Conservation (phyloP, 164 flowering plant genomes). For the Magnolia changhungtana region DNA sequence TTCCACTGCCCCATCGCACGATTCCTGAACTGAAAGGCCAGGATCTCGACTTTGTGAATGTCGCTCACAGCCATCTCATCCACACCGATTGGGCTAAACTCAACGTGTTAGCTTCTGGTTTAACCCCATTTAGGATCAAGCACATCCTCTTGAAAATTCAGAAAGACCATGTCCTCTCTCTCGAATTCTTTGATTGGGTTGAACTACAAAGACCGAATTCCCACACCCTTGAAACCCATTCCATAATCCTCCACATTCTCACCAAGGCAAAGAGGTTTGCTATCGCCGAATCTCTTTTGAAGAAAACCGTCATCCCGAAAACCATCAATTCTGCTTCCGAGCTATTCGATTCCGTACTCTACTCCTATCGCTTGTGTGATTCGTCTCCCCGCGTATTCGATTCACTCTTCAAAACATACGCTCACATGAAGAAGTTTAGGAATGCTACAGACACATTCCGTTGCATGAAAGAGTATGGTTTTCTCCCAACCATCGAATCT, state of each 20-base stretch:
- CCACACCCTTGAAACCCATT: slow-evolving; percentile 51
- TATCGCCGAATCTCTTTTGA: slow-evolving; percentile 60
- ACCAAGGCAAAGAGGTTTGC: slow-evolving; percentile 64
- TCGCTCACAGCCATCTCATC: slow-evolving; percentile 73
- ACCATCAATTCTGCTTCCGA: slow-evolving; percentile 37
- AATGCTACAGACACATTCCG: slow-evolving; percentile 59
- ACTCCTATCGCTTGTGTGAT: slow-evolving; percentile 65
- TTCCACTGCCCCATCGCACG: slow-evolving; percentile 70
- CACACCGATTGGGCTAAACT: slow-evolving; percentile 79
- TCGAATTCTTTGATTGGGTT: slow-evolving; percentile 76
- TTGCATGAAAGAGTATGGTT: slow-evolving; percentile 78
- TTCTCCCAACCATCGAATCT: slow-evolving; percentile 71
- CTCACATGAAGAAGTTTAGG: slow-evolving; percentile 74
- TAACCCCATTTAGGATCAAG: slow-evolving; percentile 60
- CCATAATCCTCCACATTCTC: slow-evolving; percentile 70
- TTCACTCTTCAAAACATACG: slow-evolving; percentile 65
- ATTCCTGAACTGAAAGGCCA: slow-evolving; percentile 72
- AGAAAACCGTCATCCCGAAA: slow-evolving; percentile 27
- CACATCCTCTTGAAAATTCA: slow-evolving; percentile 62
- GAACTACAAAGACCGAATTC: slow-evolving; percentile 35
- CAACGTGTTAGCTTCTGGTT: slow-evolving; percentile 30
- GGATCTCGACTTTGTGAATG: slow-evolving; percentile 79
- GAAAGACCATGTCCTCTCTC: slow-evolving; percentile 69
- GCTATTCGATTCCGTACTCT: slow-evolving; percentile 61
- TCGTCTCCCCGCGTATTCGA: slow-evolving; percentile 83